These are phyloP conservation scores for Stenogyne calaminthoides DNA, from an alignment of 305 asterid genomes.

Conservation along the genomic window DNA sequence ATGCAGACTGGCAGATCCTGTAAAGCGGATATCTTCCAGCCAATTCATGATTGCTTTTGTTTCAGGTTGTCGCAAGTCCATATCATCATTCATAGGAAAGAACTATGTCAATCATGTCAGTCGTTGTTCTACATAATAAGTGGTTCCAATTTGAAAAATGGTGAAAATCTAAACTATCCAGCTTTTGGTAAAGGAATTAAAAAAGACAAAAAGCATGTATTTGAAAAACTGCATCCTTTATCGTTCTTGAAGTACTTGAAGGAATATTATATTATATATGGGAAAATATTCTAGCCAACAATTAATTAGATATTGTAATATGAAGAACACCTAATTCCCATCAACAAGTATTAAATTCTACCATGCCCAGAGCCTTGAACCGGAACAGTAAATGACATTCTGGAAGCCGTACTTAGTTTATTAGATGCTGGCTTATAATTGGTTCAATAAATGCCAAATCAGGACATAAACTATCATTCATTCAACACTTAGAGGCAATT, in stretches of 20 bases:
- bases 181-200: not conserved
- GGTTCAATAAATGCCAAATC: constrained; percentile 9
- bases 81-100: constrained; percentile 87
- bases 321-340: constrained; percentile 11
- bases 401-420: not conserved
- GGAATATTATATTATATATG: not conserved
- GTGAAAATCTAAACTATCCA: constrained; percentile 22
- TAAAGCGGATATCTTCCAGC: constrained; percentile 71
- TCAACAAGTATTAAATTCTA: not conserved
- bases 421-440: not conserved
- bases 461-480: not conserved
- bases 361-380: not conserved
- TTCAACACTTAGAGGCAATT: not conserved
- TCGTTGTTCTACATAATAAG: constrained; percentile 42
- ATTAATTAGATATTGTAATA: not conserved
- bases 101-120: constrained; percentile 83
- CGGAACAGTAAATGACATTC: not conserved
- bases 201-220: not conserved
- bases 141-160: constrained; percentile 25
- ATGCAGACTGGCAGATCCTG: constrained; percentile 94
- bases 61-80: constrained; percentile 85
- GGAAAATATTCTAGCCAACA: not conserved
- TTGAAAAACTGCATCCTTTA: not conserved
- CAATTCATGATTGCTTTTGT: constrained; percentile 92
- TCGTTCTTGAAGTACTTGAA: not conserved